Base-by-base conservation (phyloP, 768 basidiomycete species). In the Lactifluus subvellereus region DNA sequence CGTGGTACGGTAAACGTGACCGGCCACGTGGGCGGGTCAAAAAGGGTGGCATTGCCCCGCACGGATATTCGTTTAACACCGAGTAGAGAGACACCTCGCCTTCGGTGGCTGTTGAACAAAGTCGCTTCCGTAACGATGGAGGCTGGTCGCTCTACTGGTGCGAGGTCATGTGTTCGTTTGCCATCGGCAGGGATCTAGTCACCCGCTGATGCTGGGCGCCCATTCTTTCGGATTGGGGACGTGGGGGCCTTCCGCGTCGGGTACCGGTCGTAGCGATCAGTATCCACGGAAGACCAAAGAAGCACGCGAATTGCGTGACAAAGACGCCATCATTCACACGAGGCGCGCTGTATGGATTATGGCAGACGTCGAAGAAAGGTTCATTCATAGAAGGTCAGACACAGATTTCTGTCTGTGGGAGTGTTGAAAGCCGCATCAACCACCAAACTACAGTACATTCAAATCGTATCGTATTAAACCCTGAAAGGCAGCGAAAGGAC, bases 91-190 rank as follows among this genome's bases (percentile, higher is more conserved):
- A 54, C 38, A 27, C 45, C 20, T 54, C 52, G 52, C 18, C 22
- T 33, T 53, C 62, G 62, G 62, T 20, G 8, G 37, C 57, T 54
- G 38, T 50, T 16, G n/a, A 14, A 30, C 33, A 35, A 22, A 49
- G 33, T 51, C 22, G 20, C 18, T 55, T 60, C 58, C 54, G 63
- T 64, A 60, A 64, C 40, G 22, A 45, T 37, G 58, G 18, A 30
- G 32, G 53, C 32, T 32, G 30, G n/a, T 13, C 45, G 53, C 20
- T 52, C 32, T 53, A 27, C 45, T 22, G 43, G 43, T 40, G 35
- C 22, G 9, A 32, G 52, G 54, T 64, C 63, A 64, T 64, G 63
- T 64, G 63, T 43, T 9, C 48, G 4, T 13, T 30, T 10, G 48
- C 7, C 22, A 13, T 43, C 59, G 47, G 54, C 60, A 48, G 16